Conservation (phyloP, 78 protist species). For the Emiliania huxleyi region DNA sequence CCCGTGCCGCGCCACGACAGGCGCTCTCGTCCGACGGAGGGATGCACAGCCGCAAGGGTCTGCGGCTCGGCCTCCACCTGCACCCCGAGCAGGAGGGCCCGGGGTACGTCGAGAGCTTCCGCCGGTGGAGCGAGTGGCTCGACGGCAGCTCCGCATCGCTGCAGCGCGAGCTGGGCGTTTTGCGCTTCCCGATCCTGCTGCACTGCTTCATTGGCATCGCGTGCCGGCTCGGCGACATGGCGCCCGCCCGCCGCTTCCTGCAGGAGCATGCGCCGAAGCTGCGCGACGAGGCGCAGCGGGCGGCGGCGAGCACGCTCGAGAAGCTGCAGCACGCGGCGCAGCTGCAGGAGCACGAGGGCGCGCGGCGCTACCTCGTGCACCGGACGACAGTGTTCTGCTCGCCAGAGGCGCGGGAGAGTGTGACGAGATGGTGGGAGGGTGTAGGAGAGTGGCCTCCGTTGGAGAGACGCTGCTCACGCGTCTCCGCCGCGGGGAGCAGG, state of each 20-base stretch:
- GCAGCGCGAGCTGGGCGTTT: background rate
- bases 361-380: background rate
- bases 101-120: background rate
- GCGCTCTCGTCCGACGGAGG: too few relatives aligned
- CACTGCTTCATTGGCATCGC: background rate
- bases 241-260: background rate
- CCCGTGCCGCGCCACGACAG: too few relatives aligned
- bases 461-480: too few relatives aligned
- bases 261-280: background rate
- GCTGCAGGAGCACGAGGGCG: background rate
- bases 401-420: too few relatives aligned
- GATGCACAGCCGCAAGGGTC: background rate
- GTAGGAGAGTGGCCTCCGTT: too few relatives aligned
- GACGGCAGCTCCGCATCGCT: background rate
- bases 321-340: background rate
- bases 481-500: too few relatives aligned
- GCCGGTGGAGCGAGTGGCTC: background rate
- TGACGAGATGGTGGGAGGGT: too few relatives aligned
- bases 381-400: background rate
- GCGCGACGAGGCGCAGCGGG: background rate
- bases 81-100: background rate
- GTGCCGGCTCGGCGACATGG: background rate
- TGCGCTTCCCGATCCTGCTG: background rate
- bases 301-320: background rate
- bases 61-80: background rate